phyloP scores from a whole-genome alignment of 2,329 filamentous ascomycete species.

The Colletotrichum camelliae region DNA sequence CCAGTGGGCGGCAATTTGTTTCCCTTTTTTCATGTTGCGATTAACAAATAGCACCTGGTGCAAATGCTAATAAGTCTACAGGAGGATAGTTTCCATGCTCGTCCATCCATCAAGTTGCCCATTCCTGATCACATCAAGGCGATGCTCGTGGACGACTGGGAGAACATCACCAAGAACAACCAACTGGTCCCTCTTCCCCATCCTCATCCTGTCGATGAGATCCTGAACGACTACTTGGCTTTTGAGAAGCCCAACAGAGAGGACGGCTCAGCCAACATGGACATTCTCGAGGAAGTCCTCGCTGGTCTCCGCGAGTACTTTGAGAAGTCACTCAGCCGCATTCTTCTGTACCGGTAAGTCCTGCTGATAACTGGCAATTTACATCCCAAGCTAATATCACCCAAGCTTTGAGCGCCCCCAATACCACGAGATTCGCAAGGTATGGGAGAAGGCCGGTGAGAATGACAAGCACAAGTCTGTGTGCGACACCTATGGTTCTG shows the following conservation, averaged over 20 bases:
- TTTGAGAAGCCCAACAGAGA: slow-evolving; percentile 72
- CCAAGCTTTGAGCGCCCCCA: slow-evolving; percentile 88
- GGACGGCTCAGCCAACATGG: slow-evolving; percentile 72
- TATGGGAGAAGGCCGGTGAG: slow-evolving; percentile 67
- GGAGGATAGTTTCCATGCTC: slow-evolving; percentile 87
- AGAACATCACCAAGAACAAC: slow-evolving; percentile 95
- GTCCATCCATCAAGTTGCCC: slow-evolving; percentile 84
- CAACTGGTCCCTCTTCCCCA: slow-evolving; percentile 88
- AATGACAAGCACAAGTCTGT: slow-evolving; percentile 74
- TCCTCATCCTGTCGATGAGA: slow-evolving; percentile 73
- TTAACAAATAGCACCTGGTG: not conserved
- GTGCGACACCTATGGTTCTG: slow-evolving; percentile 87
- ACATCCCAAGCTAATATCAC: not conserved
- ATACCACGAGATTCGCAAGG: slow-evolving; percentile 77
- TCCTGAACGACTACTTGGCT: slow-evolving; percentile 81
- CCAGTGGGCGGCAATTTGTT: not conserved
- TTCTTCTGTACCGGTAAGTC: slow-evolving; percentile 78
- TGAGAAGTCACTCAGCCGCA: slow-evolving; percentile 84
- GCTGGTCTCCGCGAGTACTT: slow-evolving; percentile 92
- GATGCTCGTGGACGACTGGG: slow-evolving; percentile 96
- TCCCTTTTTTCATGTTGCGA: not conserved
- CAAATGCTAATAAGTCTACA: slow-evolving; percentile 40
- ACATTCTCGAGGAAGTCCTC: slow-evolving; percentile 89
- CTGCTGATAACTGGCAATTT: not conserved
- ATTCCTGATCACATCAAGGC: slow-evolving; percentile 92